These are phyloP conservation scores for Nemophila menziesii DNA, from an alignment of 257 asterid genomes.

Conservation along the genomic window DNA sequence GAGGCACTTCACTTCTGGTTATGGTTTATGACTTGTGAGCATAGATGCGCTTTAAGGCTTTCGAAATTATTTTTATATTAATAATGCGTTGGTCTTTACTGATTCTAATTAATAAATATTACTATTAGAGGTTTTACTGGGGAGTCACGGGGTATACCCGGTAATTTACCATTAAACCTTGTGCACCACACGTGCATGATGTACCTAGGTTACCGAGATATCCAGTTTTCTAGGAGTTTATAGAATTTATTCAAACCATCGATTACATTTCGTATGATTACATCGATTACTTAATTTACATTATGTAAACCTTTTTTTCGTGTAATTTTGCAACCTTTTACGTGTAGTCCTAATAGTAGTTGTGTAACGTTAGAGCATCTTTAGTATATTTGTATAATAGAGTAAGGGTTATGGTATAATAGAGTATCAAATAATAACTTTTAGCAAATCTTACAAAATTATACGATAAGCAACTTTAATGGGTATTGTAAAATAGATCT, in stretches of 20 bases:
- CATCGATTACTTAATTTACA: no score
- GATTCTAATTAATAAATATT: neutral
- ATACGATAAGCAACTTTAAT: no score
- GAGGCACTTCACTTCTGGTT: constrained; percentile 1
- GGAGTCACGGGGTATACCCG: constrained; percentile 17
- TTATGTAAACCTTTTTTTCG: no score
- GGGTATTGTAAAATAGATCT: no score
- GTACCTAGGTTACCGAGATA: constrained; percentile 21
- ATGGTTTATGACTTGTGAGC: constrained; percentile 12
- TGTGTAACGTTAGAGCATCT: no score
- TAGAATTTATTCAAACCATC: neutral
- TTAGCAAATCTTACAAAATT: no score
- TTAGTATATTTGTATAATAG: no score
- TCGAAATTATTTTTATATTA: constrained; percentile 3
- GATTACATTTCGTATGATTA: no score
- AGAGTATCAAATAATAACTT: no score
- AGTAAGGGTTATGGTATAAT: no score
- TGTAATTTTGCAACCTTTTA: no score
- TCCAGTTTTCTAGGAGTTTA: constrained; percentile 11
- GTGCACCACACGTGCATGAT: constrained; percentile 32
- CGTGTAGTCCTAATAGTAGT: no score
- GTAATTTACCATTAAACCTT: constrained; percentile 18
- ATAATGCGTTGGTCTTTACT: neutral
- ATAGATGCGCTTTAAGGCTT: constrained; percentile 14
- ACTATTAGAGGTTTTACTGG: neutral